phyloP scores from a whole-genome alignment of 768 basidiomycete genomes.

The Serendipita vermifera region DNA sequence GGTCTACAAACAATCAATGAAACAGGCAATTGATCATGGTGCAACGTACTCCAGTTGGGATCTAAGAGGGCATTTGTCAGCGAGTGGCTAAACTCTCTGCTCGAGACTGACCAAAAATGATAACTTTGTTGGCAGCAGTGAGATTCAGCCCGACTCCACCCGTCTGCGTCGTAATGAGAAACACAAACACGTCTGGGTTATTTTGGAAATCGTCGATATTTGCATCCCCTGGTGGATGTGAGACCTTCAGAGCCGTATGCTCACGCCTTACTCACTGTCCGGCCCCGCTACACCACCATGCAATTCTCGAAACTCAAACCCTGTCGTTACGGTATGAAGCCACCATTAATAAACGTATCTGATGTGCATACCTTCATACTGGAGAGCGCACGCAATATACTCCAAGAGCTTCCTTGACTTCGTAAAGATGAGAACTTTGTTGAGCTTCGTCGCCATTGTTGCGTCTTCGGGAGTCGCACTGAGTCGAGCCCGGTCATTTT shows the following conservation, averaged over 20 bases:
- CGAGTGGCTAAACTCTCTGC: slow-evolving; percentile 9
- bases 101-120: slow-evolving; percentile 57
- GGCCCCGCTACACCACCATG: slow-evolving; percentile 61
- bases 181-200: slow-evolving; percentile 59
- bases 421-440: slow-evolving; percentile 90
- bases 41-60: slow-evolving; percentile 88
- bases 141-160: slow-evolving; percentile 87
- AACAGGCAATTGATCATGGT: background rate
- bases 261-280: slow-evolving; percentile 66
- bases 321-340: slow-evolving; percentile 24
- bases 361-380: slow-evolving; percentile 33
- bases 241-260: too few species aligned
- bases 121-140: slow-evolving; percentile 87
- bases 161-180: slow-evolving; percentile 81
- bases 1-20: slow-evolving; percentile 39
- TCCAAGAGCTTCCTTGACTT: slow-evolving; percentile 83
- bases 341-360: slow-evolving; percentile 10
- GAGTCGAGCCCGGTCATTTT: slow-evolving; percentile 51
- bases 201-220: slow-evolving; percentile 74
- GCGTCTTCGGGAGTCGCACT: slow-evolving; percentile 39
- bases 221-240: slow-evolving; percentile 53
- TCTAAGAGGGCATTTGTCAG: slow-evolving; percentile 31
- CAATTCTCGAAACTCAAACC: slow-evolving; percentile 51
- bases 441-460: slow-evolving; percentile 20
- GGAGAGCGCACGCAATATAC: slow-evolving; percentile 68